Evolutionary conservation across 352 stramenopile species (phyloP).

Genomic region (Pilasporangium apinafurcum): DNA sequence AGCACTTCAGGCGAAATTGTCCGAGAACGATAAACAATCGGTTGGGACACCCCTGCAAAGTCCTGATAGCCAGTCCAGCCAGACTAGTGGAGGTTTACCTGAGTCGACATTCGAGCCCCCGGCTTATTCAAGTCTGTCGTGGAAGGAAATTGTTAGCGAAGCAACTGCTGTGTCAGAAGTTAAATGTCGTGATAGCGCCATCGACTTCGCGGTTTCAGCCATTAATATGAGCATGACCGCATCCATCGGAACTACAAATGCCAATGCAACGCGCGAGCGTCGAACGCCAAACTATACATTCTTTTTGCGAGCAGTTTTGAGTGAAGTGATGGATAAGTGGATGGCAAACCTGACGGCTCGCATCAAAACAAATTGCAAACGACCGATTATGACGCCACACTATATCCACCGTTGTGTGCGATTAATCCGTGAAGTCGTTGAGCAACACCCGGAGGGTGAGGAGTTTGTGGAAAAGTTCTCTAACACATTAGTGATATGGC

Average conservation of each 20-base stretch:
- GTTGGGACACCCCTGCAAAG: constrained; percentile 63
- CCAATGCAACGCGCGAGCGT: constrained; percentile 69
- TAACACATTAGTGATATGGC: constrained; percentile 78
- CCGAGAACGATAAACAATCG: too few relatives aligned
- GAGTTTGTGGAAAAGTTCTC: constrained; percentile 83
- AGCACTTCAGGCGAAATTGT: constrained; percentile 57
- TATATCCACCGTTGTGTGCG: constrained; percentile 83
- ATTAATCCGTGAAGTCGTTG: constrained; percentile 76
- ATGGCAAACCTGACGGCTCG: constrained; percentile 67
- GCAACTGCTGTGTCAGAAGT: constrained; percentile 38
- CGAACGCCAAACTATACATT: constrained; percentile 83
- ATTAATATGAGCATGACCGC: constrained; percentile 84
- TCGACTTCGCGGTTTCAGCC: constrained; percentile 62
- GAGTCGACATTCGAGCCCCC: constrained; percentile 40
- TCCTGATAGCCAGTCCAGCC: constrained; percentile 51
- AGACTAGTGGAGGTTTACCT: constrained; percentile 17
- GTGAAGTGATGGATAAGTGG: constrained; percentile 87
- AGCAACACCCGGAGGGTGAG: constrained; percentile 78
- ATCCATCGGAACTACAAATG: constrained; percentile 58
- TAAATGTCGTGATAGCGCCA: constrained; percentile 55
- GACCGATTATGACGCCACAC: constrained; percentile 75
- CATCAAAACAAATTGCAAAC: constrained; percentile 62
- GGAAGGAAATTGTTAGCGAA: constrained; percentile 67
- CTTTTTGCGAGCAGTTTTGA: constrained; percentile 76
- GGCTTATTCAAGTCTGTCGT: constrained; percentile 51